These are phyloP conservation scores for Piromyces finnis DNA, from an alignment of 192 early-diverging fungal species.

Conservation along the genomic window DNA sequence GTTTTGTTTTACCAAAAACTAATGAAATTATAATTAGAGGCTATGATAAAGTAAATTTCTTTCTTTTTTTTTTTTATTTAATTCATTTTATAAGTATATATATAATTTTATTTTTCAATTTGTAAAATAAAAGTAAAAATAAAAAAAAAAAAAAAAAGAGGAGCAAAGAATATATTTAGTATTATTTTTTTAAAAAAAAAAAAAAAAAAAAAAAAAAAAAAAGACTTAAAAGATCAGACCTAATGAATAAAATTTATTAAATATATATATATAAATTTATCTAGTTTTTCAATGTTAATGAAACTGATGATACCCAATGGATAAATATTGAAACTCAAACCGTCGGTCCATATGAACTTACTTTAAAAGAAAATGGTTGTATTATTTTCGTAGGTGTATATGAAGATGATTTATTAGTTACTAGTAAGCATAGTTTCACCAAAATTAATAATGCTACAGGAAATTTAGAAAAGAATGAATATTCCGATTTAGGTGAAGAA, in stretches of 20 bases:
- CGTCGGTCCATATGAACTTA: constrained; percentile 71
- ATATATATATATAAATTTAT: neutral
- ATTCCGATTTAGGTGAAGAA: neutral
- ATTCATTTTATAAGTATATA: too few relatives aligned
- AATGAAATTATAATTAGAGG: neutral
- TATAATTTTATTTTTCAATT: too few relatives aligned
- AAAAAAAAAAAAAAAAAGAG: too few relatives aligned
- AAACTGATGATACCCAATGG: constrained; percentile 31
- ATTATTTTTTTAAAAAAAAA: too few relatives aligned
- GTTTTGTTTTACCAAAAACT: neutral
- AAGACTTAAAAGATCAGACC: too few relatives aligned
- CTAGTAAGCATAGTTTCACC: constrained; percentile 68
- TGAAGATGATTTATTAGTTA: constrained; percentile 52
- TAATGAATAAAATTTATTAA: too few relatives aligned
- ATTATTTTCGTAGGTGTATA: constrained; percentile 66
- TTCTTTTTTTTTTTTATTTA: neutral
- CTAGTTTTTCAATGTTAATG: constrained; percentile 77
- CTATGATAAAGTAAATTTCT: neutral
- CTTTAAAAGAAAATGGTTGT: constrained; percentile 93
- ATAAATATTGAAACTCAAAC: constrained; percentile 37
- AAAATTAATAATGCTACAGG: neutral
- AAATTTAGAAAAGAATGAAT: neutral
- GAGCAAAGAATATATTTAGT: too few relatives aligned
- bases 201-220: too few relatives aligned
- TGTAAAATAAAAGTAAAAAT: too few relatives aligned